Base-by-base conservation (phyloP, 306 rosid species). In the Ormosia emarginata region DNA sequence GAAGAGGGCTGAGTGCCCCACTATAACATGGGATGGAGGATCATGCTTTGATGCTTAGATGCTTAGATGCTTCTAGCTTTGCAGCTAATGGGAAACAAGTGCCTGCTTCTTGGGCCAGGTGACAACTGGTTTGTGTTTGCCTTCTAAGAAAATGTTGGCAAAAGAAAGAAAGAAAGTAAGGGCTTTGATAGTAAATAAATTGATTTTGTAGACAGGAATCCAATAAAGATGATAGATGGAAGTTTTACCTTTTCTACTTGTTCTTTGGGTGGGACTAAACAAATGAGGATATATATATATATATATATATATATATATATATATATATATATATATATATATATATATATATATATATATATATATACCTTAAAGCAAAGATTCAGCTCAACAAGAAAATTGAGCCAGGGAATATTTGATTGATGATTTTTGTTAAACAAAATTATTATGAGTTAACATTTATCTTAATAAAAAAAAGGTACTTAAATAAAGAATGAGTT, bases 1-100 rank as follows among this genome's bases (percentile, higher is more conserved):
- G n/a, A n/a, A n/a, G n/a, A n/a, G n/a, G n/a, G n/a, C n/a, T n/a
- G n/a, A n/a, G n/a, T n/a, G n/a, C 5, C 15, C 24, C 0, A 24
- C 24, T 24, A 24, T 24, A 24, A 24, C 24, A 24, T 24, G 24
- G 24, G 24, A 24, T 24, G 24, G 24, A 24, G 24, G 24, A 24
- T 24, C 24, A 24, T 24, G 24, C 17, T n/a, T n/a, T 18, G 85
- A 76, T 82, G 82, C 17, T 67, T 65, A n/a, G n/a, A 13, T 64
- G 64, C 17, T n/a, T n/a, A 34, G 85, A 76, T 82, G 82, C 17
- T 67, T 65, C 15, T 68, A 44, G 4, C 74, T 70, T 72, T 79
- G 75, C 74, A 49, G 69, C 58, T 34, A 73, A 50, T 3, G 3
- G 15, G 39, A 53, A 14, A 66, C 8, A 40, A 34, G 29, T 14